Percentiles rank a stretch among this genome's conserved stretches.
phyloP scores from a whole-genome alignment of 1,139 yeast species.

The Pneumocystis oryctolagi region DNA sequence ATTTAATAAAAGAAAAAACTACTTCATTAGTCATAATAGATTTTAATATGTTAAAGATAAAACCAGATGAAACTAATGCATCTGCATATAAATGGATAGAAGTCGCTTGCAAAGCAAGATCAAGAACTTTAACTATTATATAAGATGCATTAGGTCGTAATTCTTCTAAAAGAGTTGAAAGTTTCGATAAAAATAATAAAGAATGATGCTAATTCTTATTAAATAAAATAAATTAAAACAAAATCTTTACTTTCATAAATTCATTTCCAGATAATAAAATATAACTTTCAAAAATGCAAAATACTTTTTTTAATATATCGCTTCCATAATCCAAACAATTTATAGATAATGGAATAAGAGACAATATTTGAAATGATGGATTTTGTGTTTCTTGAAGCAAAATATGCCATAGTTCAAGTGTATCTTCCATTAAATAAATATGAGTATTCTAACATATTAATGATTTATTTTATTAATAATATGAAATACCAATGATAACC shows the following conservation, averaged over 20 bases:
- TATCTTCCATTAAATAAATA: constrained; percentile 67
- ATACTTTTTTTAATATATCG: constrained; percentile 43
- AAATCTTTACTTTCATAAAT: constrained; percentile 11
- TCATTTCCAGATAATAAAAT: constrained; percentile 39
- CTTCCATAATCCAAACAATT: constrained; percentile 26
- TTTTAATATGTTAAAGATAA: constrained; percentile 11
- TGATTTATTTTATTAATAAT: not conserved
- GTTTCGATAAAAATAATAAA: constrained; percentile 12
- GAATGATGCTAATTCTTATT: constrained; percentile 18
- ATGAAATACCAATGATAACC: constrained; percentile 35
- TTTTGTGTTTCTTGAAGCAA: constrained; percentile 39
- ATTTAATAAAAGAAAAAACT: not conserved
- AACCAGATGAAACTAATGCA: constrained; percentile 13
- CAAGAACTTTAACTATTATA: constrained; percentile 13
- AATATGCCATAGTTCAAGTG: constrained; percentile 69
- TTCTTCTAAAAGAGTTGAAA: constrained; percentile 14
- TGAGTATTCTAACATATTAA: constrained; percentile 27
- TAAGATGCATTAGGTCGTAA: constrained; percentile 14
- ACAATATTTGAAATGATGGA: constrained; percentile 33
- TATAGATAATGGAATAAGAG: constrained; percentile 34
- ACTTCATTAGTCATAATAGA: constrained; percentile 8
- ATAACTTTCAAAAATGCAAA: constrained; percentile 61
- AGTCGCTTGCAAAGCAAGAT: constrained; percentile 10
- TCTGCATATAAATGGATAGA: constrained; percentile 8
- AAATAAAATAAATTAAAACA: not conserved